Evolutionary conservation across 805 yeast species (phyloP).

Genomic region (Henningerozyma blattae): DNA sequence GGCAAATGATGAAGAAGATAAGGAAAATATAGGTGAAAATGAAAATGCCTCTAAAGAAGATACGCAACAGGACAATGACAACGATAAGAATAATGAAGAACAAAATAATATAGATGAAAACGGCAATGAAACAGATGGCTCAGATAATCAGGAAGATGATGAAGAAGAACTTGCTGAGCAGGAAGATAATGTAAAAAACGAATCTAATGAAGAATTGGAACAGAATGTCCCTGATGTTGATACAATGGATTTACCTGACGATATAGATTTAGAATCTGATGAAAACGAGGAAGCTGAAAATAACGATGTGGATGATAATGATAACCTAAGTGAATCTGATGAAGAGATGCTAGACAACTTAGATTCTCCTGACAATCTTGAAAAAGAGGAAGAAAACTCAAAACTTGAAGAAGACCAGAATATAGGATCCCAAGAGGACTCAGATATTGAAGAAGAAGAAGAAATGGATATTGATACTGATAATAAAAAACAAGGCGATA

Average conservation of each 20-base stretch:
- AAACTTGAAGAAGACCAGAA: conserved; percentile 54
- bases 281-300: conserved; percentile 36
- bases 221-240: conserved; percentile 73
- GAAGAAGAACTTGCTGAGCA: conserved; percentile 75
- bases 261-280: conserved; percentile 77
- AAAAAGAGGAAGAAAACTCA: conserved; percentile 68
- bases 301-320: conserved; percentile 27
- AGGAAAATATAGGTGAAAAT: conserved; percentile 22
- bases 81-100: conserved; percentile 20
- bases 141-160: conserved; percentile 42
- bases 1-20: conserved; percentile 29
- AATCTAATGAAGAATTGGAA: conserved; percentile 59
- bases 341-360: conserved; percentile 14
- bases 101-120: conserved; percentile 12
- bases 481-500: conserved; percentile 20
- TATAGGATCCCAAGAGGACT: conserved; percentile 10
- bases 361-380: conserved; percentile 24
- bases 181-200: conserved; percentile 63
- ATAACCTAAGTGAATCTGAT: no score
- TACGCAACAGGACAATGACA: conserved; percentile 20
- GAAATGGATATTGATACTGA: conserved; percentile 23
- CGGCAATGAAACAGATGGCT: conserved; percentile 33
- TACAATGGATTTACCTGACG: conserved; percentile 83
- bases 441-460: conserved; percentile 18
- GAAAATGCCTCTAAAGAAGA: conserved; percentile 22